Base-by-base conservation (phyloP, 2,329 filamentous ascomycete species). In the Fusarium vanettenii region DNA sequence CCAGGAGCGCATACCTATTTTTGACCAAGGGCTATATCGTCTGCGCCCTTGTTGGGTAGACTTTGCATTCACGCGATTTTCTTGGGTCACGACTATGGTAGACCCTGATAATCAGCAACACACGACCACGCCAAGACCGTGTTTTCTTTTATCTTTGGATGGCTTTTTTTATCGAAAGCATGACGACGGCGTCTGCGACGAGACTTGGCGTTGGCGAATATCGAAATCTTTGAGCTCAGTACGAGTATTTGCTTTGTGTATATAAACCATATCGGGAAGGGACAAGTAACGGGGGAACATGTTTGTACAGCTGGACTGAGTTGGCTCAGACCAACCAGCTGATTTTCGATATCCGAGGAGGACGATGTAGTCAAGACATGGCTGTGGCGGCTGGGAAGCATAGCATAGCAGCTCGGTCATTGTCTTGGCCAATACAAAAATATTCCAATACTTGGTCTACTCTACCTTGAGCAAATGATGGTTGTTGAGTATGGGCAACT, bases 171-270 rank as follows among this genome's bases (percentile, higher is more conserved):
- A 69, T 76, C 74, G 67, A 72, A 76, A 75, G 78, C 78, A 79
- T 77, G 78, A 79, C 75, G 76, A 79, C 50, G 78, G 78, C 71
- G 78, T 79, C 78, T 79, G 76, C 75, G 48, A 78, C 59, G 70
- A 79, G 74, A 79, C 70, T 71, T 70, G 78, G 78, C 78, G 78
- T 79, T 79, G 76, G 78, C 67, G 78, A 79, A 74, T 60, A 75
- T 78, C 61, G 65, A 73, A 78, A 73, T 76, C 66, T 62, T 67
- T 71, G 66, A 72, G 69, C 76, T 79, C 78, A 64, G 61, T 72
- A 69, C 71, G 74, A 79, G 75, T 74, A 71, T 78, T 78, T 79
- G 71, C 72, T 79, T 78, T 79, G 76, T 79, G 76, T 79, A 78
- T 78, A 79, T 78, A 79, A 76, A 79, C 60, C 74, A 67, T 76